Conservation (phyloP, 140 eudicot genomes). For the Senecio squalidus region DNA sequence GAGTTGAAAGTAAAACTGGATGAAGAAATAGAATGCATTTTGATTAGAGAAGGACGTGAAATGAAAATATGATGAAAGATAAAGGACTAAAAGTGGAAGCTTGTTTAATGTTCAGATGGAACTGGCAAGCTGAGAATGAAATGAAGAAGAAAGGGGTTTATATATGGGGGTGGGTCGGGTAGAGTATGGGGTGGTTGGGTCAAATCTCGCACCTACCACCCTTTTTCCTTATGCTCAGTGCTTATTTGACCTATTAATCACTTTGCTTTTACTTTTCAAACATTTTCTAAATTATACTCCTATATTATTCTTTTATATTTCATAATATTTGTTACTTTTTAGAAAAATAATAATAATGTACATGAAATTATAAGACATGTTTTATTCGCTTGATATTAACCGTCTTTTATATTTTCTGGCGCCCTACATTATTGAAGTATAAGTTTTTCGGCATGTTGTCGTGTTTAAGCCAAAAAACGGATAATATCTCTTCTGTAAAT, state of each 20-base stretch:
- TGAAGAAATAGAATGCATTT: conserved; percentile 41
- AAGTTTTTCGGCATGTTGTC: no score
- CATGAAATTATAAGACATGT: no score
- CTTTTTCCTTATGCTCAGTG: conserved; percentile 1
- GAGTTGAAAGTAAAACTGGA: conserved; percentile 30
- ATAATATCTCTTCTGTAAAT: no score
- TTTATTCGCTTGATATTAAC: no score
- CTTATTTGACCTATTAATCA: neutral
- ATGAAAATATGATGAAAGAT: neutral
- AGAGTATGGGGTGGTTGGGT: conserved; percentile 32
- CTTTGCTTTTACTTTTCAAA: conserved; percentile 9
- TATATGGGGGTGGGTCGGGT: conserved; percentile 37
- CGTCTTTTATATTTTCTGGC: no score
- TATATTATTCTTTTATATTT: no score
- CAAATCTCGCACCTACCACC: conserved; percentile 59
- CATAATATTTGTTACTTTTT: no score
- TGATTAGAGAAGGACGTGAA: neutral
- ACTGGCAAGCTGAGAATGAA: conserved; percentile 60
- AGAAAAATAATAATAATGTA: no score
- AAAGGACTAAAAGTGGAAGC: conserved; percentile 1
- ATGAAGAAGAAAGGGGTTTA: conserved; percentile 24
- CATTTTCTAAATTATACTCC: no score
- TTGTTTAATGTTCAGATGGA: conserved; percentile 21
- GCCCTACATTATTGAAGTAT: no score
- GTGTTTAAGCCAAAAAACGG: no score